A percentile compares a stretch with the other conserved stretches of the same genome.
Evolutionary conservation across 179 eudicot species (phyloP).

Genomic region (Patellifolia procumbens): DNA sequence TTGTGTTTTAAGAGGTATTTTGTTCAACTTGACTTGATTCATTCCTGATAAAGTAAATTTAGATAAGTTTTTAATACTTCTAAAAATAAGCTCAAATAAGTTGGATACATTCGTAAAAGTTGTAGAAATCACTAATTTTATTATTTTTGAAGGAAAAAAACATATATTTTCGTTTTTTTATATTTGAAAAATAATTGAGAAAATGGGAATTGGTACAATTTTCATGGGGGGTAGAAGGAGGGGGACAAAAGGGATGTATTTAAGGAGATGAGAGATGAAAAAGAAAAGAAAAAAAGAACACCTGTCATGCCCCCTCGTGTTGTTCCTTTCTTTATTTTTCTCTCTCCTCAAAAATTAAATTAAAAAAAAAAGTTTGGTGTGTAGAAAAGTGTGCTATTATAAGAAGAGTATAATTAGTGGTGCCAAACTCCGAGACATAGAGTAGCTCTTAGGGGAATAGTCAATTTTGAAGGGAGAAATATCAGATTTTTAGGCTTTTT

Average conservation of each 20-base stretch:
- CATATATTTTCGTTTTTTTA: too few relatives aligned
- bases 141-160: too few relatives aligned
- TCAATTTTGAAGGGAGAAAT: not conserved
- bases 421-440: constrained; percentile 21
- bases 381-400: constrained; percentile 12
- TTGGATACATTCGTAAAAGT: too few relatives aligned
- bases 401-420: not conserved
- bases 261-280: constrained; percentile 12
- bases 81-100: too few relatives aligned
- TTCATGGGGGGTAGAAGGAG: not conserved
- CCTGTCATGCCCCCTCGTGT: constrained; percentile 34
- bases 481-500: too few relatives aligned
- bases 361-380: not conserved
- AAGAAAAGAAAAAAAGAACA: not conserved
- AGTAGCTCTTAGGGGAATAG: constrained; percentile 1
- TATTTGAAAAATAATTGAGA: not conserved
- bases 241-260: constrained; percentile 44
- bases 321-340: constrained; percentile 26
- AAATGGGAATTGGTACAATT: not conserved
- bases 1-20: too few relatives aligned
- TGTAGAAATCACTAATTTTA: too few relatives aligned
- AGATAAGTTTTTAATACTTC: too few relatives aligned
- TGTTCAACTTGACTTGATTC: too few relatives aligned
- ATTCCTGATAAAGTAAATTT: too few relatives aligned
- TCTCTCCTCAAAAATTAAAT: not conserved